These are phyloP conservation scores for Leishmania arabica DNA, from an alignment of 208 protist genomes.

Conservation along the genomic window DNA sequence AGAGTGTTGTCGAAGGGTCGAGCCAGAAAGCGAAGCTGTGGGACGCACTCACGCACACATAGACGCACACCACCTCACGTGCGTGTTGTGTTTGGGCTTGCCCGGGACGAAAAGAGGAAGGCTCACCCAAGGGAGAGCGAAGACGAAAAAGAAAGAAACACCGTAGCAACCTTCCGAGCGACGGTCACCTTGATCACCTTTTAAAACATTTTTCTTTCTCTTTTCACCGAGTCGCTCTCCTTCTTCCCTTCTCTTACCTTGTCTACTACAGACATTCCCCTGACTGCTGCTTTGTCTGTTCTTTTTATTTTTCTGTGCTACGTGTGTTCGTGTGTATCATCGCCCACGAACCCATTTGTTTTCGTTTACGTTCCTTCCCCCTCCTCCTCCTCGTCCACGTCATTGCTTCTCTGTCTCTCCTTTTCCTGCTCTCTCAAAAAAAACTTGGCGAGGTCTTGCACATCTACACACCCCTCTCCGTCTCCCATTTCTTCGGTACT, in stretches of 20 bases:
- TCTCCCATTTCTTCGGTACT: neutral
- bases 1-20: neutral
- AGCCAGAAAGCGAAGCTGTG: neutral
- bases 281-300: slow-evolving; percentile 3
- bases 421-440: neutral
- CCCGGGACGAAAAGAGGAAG: neutral
- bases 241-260: neutral
- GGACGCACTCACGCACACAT: neutral
- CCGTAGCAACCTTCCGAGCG: neutral
- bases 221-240: neutral
- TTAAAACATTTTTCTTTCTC: neutral
- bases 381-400: neutral
- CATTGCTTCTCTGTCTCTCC: slow-evolving; percentile 4
- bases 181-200: neutral
- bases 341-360: neutral
- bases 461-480: neutral
- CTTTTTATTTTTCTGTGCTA: neutral
- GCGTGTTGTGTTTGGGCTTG: neutral
- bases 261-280: neutral
- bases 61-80: neutral
- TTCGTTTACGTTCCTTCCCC: neutral
- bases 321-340: neutral
- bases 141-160: neutral
- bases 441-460: neutral
- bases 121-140: neutral